A percentile compares a stretch with the other conserved stretches of the same genome.
These are phyloP conservation scores for Aschersonia sp. DNA, from an alignment of 2,329 filamentous ascomycete genomes.

Conservation along the genomic window DNA sequence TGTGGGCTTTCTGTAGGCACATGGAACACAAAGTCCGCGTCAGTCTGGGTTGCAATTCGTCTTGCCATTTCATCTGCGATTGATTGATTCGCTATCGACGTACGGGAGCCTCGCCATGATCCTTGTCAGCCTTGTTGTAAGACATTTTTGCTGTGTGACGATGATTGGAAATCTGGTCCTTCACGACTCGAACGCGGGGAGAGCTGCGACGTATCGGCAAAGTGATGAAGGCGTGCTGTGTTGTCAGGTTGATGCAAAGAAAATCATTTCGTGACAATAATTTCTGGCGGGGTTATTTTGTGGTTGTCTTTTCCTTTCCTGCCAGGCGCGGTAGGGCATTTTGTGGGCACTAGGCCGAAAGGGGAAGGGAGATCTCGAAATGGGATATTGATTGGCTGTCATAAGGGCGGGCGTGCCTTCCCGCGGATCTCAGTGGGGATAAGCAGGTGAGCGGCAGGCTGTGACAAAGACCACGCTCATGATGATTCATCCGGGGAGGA, in stretches of 20 bases:
- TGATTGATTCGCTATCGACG: slow-evolving; percentile 18
- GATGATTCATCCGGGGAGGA: not conserved
- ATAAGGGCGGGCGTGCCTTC: slow-evolving; percentile 5
- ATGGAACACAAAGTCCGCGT: not conserved
- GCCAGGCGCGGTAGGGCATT: not conserved
- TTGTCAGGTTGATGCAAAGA: not conserved
- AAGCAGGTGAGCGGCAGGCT: too few relatives aligned
- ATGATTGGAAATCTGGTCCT: slow-evolving; percentile 22
- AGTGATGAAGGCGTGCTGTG: slow-evolving; percentile 50
- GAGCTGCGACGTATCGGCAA: slow-evolving; percentile 50
- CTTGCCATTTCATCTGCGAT: not conserved
- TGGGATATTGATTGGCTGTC: slow-evolving; percentile 5
- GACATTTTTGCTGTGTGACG: slow-evolving; percentile 51
- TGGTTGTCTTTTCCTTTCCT: not conserved
- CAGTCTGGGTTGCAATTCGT: slow-evolving; percentile 1
- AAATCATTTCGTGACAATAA: not conserved
- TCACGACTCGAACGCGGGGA: slow-evolving; percentile 68
- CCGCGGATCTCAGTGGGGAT: not conserved
- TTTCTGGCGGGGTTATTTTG: slow-evolving; percentile 5
- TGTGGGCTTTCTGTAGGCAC: slow-evolving; percentile 65
- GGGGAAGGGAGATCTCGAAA: not conserved
- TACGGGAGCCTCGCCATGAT: slow-evolving; percentile 77
- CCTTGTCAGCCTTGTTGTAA: slow-evolving; percentile 92
- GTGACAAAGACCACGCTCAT: too few relatives aligned
- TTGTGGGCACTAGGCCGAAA: slow-evolving; percentile 9